Conservation (phyloP, 768 basidiomycete species). For the Hericium rajendrae region DNA sequence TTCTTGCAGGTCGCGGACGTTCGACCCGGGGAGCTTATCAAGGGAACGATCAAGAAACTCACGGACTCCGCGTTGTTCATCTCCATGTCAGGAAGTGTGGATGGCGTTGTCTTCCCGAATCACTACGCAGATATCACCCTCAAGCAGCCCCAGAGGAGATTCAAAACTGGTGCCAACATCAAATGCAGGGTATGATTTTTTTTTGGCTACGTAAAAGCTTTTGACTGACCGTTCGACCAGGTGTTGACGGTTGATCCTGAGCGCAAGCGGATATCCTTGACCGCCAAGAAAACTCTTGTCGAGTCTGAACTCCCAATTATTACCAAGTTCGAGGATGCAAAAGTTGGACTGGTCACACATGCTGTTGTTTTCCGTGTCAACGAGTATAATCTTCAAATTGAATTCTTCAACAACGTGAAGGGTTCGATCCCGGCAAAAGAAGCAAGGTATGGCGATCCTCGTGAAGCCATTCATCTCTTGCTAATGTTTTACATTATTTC, state of each 20-base stretch:
- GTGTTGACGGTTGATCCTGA: slow-evolving; percentile 78
- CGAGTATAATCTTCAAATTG: slow-evolving; percentile 73
- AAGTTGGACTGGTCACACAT: slow-evolving; percentile 63
- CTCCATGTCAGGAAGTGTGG: slow-evolving; percentile 76
- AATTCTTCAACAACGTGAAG: slow-evolving; percentile 84
- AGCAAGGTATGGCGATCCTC: slow-evolving; percentile 47
- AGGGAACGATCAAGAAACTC: slow-evolving; percentile 80
- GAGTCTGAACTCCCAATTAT: slow-evolving; percentile 72
- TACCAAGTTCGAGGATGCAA: slow-evolving; percentile 52
- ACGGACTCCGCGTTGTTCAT: slow-evolving; percentile 78
- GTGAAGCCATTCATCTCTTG: neutral
- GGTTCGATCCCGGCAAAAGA: slow-evolving; percentile 76
- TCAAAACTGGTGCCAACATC: slow-evolving; percentile 72
- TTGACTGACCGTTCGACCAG: slow-evolving; percentile 24
- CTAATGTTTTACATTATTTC: neutral
- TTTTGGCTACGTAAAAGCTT: too few species aligned
- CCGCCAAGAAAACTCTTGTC: slow-evolving; percentile 84
- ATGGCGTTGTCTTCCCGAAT: slow-evolving; percentile 88
- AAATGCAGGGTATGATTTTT: slow-evolving; percentile 66
- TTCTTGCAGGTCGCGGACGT: slow-evolving; percentile 80
- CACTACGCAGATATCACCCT: slow-evolving; percentile 94
- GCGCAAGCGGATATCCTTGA: slow-evolving; percentile 73
- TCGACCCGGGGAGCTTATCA: slow-evolving; percentile 76
- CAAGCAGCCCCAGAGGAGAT: slow-evolving; percentile 87
- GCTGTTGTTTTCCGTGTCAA: slow-evolving; percentile 79